Percentiles rank a stretch among this genome's conserved stretches.
These are phyloP conservation scores for Medicago truncatula DNA, from an alignment of 306 rosid species.

Conservation along the genomic window MtrunA17r5.0-ANR NC_053049.1:39376501-39377000, in stretches of 20 bases:
- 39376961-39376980: slow-evolving; percentile 32
- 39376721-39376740: neutral
- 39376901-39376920: slow-evolving; percentile 44
- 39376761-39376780: slow-evolving; percentile 49
- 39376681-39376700: slow-evolving; percentile 35
- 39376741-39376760: fast-evolving
- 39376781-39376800: slow-evolving; percentile 49
- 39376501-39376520: neutral
- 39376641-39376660: slow-evolving; percentile 55
- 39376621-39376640: slow-evolving; percentile 52
- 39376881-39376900: slow-evolving; percentile 66
- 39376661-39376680: slow-evolving; percentile 34
- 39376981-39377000: slow-evolving; percentile 59
- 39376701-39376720: neutral
- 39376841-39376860: slow-evolving; percentile 60
- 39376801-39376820: slow-evolving; percentile 54
- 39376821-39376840: slow-evolving; percentile 50
- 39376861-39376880: slow-evolving; percentile 78
- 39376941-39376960: slow-evolving; percentile 42
- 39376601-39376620: slow-evolving; percentile 58
- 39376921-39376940: slow-evolving; percentile 30
- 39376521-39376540: neutral
- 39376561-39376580: slow-evolving; percentile 32
- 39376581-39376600: neutral
- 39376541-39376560: slow-evolving; percentile 1